Conservation (phyloP, 2,329 filamentous ascomycete genomes). For the Aspergillus fijiensis region DNA sequence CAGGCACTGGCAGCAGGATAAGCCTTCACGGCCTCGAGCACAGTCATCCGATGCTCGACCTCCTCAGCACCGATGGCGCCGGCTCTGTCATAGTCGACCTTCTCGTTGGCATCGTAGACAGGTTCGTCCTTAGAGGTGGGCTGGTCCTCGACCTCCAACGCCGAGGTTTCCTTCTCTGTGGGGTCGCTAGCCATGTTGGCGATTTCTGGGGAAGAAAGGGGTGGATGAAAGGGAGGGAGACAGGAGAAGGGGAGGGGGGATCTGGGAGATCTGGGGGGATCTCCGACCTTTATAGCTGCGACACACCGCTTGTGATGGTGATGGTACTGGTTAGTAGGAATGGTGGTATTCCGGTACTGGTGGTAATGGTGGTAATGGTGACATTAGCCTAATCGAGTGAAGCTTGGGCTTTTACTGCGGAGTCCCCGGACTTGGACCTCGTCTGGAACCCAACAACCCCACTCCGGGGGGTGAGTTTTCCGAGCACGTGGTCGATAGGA, state of each 20-base stretch:
- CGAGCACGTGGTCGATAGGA: slow-evolving; percentile 17
- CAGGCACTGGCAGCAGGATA: slow-evolving; percentile 56
- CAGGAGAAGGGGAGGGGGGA: slow-evolving; percentile 22
- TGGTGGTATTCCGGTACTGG: too few relatives aligned
- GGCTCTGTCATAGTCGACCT: slow-evolving; percentile 49
- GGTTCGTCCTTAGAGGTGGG: slow-evolving; percentile 24
- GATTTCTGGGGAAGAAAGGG: slow-evolving; percentile 23
- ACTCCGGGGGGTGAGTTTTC: slow-evolving; percentile 1
- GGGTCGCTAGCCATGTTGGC: slow-evolving; percentile 34
- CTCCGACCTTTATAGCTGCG: slow-evolving; percentile 34
- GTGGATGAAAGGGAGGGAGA: slow-evolving; percentile 29
- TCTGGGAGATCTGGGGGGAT: neutral
- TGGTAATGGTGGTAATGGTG: neutral
- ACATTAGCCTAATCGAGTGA: slow-evolving; percentile 24
- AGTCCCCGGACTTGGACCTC: slow-evolving; percentile 22
- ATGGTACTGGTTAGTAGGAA: too few relatives aligned
- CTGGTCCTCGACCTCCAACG: slow-evolving; percentile 32
- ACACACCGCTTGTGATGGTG: slow-evolving; percentile 18
- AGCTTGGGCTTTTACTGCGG: slow-evolving; percentile 24
- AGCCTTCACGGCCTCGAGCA: slow-evolving; percentile 48
- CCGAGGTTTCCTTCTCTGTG: slow-evolving; percentile 34
- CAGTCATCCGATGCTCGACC: slow-evolving; percentile 51
- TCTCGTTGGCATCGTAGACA: slow-evolving; percentile 39
- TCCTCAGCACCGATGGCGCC: slow-evolving; percentile 60
- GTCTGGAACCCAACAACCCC: neutral